Conservation (phyloP, 106 monocot genomes). For the Dioscorea zingiberensis region DNA sequence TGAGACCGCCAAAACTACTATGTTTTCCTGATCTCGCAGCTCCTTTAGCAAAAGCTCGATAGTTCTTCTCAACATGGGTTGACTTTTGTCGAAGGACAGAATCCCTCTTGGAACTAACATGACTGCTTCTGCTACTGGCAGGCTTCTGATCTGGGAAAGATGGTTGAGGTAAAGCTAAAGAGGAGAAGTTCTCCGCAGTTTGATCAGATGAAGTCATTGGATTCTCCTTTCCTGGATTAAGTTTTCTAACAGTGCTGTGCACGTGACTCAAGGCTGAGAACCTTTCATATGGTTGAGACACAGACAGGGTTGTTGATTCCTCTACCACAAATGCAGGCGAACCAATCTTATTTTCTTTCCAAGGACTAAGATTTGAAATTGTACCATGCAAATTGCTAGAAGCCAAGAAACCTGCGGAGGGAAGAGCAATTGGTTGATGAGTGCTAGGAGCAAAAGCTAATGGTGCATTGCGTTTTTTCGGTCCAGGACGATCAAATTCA, state of each 20-base stretch:
- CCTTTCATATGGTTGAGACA: slow-evolving; percentile 22
- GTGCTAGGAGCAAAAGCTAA: slow-evolving; percentile 2
- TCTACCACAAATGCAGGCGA: slow-evolving; percentile 1
- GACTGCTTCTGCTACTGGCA: slow-evolving; percentile 30
- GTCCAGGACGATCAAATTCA: neutral
- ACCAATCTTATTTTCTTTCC: neutral
- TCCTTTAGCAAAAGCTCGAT: slow-evolving; percentile 59
- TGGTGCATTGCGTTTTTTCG: neutral
- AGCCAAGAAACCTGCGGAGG: slow-evolving; percentile 15
- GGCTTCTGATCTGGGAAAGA: slow-evolving; percentile 28
- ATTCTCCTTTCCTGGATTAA: slow-evolving; percentile 23
- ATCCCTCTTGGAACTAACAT: slow-evolving; percentile 60
- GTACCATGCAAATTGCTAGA: neutral
- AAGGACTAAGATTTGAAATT: neutral
- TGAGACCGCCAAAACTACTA: slow-evolving; percentile 24
- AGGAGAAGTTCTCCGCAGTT: slow-evolving; percentile 15
- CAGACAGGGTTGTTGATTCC: neutral
- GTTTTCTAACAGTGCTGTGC: slow-evolving; percentile 6
- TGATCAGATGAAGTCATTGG: slow-evolving; percentile 15
- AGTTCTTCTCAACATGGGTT: slow-evolving; percentile 61
- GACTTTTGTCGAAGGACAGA: slow-evolving; percentile 49
- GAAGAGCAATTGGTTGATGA: slow-evolving; percentile 9
- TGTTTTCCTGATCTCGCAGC: slow-evolving; percentile 43
- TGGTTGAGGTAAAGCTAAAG: slow-evolving; percentile 9
- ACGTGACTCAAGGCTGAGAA: slow-evolving; percentile 22